Conservation (phyloP, 148 eudicot species). For the Gaultheria prostrata region DNA sequence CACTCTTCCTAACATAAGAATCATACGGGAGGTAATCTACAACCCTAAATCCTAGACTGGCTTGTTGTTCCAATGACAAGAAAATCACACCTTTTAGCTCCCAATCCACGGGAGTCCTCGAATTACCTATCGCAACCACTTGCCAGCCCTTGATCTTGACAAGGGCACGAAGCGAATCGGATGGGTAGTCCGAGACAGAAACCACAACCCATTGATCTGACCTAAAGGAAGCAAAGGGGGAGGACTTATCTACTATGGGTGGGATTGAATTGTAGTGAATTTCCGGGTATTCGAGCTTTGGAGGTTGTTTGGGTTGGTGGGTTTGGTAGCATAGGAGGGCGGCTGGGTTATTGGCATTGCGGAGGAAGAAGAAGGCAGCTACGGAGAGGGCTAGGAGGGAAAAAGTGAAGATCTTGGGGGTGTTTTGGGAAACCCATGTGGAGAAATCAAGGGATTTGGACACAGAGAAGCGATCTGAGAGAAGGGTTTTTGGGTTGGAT, state of each 20-base stretch:
- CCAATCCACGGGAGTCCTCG: constrained; percentile 36
- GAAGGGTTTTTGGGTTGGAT: neutral
- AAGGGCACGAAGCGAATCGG: constrained; percentile 23
- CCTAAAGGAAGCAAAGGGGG: constrained; percentile 22
- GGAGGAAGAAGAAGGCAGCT: constrained; percentile 35
- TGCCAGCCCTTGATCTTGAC: constrained; percentile 32
- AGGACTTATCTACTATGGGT: constrained; percentile 22
- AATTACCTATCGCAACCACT: constrained; percentile 32
- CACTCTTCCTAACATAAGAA: constrained; percentile 40
- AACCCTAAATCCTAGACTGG: constrained; percentile 31
- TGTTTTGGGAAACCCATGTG: constrained; percentile 23
- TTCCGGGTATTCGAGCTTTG: constrained; percentile 22
- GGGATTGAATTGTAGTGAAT: constrained; percentile 28
- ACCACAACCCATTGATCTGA: constrained; percentile 33
- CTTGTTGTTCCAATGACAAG: constrained; percentile 35
- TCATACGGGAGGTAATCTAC: constrained; percentile 31
- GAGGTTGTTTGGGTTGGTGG: constrained; percentile 1
- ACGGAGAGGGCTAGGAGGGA: constrained; percentile 25
- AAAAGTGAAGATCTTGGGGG: constrained; percentile 19
- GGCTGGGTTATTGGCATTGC: constrained; percentile 21
- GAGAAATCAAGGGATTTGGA: constrained; percentile 27
- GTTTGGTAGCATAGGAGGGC: constrained; percentile 29
- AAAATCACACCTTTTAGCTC: constrained; percentile 32
- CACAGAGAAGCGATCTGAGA: constrained; percentile 20
- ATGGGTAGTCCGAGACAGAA: constrained; percentile 29